Conservation (phyloP, 495 filamentous ascomycete genomes). For the Stereocaulon alpinum region DNA sequence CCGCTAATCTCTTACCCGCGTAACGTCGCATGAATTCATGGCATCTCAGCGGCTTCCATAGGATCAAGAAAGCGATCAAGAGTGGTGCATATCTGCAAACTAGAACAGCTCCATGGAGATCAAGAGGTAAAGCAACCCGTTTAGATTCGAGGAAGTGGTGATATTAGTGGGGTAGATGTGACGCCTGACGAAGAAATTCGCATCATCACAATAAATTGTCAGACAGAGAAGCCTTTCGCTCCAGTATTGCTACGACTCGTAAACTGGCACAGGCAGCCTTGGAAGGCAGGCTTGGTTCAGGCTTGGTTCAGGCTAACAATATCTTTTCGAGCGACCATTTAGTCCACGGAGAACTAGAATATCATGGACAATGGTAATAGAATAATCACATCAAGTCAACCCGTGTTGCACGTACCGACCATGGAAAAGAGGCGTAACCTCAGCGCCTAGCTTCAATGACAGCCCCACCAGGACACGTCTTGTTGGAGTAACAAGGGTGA, state of each 20-base stretch:
- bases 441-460: background rate
- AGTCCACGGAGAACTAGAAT: background rate
- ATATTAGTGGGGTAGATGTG: too few relatives aligned
- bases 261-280: too few relatives aligned
- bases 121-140: slow-evolving; percentile 15
- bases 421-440: background rate
- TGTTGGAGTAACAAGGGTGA: too few relatives aligned
- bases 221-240: too few relatives aligned
- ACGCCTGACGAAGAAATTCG: too few relatives aligned
- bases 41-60: slow-evolving; percentile 46
- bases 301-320: too few relatives aligned
- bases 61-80: slow-evolving; percentile 44
- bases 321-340: too few relatives aligned
- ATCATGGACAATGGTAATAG: background rate
- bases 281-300: too few relatives aligned
- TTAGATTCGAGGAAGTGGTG: background rate
- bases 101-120: slow-evolving; percentile 43
- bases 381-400: background rate
- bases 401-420: background rate
- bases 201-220: too few relatives aligned
- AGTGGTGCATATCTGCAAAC: slow-evolving; percentile 46
- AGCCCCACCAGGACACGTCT: too few relatives aligned
- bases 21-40: slow-evolving; percentile 20
- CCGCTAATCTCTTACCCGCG: slow-evolving; percentile 17
- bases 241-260: too few relatives aligned